A percentile compares a stretch with the other conserved stretches of the same genome.
phyloP scores from a whole-genome alignment of 352 stramenopile species.

The Salisapilia sapeloensis region DNA sequence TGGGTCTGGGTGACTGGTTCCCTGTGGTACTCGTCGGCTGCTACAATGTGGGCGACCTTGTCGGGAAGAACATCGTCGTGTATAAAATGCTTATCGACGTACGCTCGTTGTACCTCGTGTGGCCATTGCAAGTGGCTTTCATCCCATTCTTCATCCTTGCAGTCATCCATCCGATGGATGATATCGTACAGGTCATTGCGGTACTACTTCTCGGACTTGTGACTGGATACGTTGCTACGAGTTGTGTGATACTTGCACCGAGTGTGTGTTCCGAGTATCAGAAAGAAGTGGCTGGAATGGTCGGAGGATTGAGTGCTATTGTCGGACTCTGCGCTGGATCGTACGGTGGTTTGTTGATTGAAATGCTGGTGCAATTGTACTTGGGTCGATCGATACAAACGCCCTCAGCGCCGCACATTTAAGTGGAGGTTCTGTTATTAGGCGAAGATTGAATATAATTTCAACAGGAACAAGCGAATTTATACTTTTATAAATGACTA shows the following conservation, averaged over 20 bases:
- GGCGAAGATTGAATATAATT: too few species aligned
- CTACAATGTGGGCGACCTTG: conserved; percentile 57
- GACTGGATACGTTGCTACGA: conserved; percentile 67
- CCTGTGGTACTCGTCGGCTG: conserved; percentile 54
- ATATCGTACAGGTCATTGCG: conserved; percentile 25
- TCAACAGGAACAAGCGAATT: too few species aligned
- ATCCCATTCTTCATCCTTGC: conserved; percentile 49
- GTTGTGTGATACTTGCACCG: conserved; percentile 53
- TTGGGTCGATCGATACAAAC: too few species aligned
- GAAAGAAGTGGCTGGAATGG: conserved; percentile 64
- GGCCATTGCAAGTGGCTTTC: conserved; percentile 42
- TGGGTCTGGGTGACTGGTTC: conserved; percentile 47
- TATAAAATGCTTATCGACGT: conserved; percentile 58
- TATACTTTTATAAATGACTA: too few species aligned
- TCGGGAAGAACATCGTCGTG: conserved; percentile 64
- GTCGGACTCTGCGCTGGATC: conserved; percentile 53
- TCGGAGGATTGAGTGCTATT: conserved; percentile 48
- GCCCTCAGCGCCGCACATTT: too few species aligned
- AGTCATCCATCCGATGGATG: conserved; percentile 32
- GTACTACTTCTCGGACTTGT: conserved; percentile 41
- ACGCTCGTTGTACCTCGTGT: conserved; percentile 42
- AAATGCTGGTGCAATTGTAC: conserved; percentile 44
- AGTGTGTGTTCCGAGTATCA: conserved; percentile 61
- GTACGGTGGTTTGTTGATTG: conserved; percentile 57
- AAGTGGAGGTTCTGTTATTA: too few species aligned